Conservation (phyloP, 176 grass and related monocot genomes). For the Cenchrus purpureus region DNA sequence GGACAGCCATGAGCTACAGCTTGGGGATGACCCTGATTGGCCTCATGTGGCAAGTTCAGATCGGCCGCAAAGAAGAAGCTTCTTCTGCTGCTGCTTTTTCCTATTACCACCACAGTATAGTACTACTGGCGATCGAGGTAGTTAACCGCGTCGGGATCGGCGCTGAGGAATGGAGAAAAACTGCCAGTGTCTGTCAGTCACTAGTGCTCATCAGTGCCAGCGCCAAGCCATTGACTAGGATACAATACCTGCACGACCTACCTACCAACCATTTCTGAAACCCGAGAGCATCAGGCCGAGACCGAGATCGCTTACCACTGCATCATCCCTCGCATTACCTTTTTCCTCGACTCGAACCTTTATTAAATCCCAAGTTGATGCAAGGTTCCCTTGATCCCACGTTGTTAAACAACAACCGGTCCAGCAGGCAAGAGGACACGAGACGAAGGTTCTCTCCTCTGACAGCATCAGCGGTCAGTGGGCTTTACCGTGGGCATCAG, state of each 20-base stretch:
- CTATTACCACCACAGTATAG: too few relatives aligned
- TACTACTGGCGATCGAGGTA: not conserved
- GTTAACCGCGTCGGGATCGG: conserved; percentile 36
- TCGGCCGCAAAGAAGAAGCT: not conserved
- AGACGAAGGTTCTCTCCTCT: conserved; percentile 34
- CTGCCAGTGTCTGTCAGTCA: not conserved
- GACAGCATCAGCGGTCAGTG: not conserved
- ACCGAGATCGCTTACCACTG: not conserved
- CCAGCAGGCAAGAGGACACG: not conserved
- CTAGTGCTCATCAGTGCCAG: not conserved
- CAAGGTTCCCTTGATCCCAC: not conserved
- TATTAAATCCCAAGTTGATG: not conserved
- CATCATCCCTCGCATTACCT: not conserved
- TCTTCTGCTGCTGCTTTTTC: not conserved
- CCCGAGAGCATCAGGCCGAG: not conserved
- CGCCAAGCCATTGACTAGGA: not conserved
- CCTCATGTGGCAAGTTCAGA: not conserved
- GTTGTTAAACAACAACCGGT: not conserved
- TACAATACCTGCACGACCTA: conserved; percentile 25
- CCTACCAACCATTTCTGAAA: not conserved
- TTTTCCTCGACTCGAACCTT: not conserved
- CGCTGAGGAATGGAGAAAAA: conserved; percentile 32
- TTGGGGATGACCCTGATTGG: not conserved
- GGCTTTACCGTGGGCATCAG: not conserved
- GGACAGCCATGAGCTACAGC: not conserved